A percentile compares a stretch with the other conserved stretches of the same genome.
phyloP scores from a whole-genome alignment of 2,329 filamentous ascomycete genomes.

The Cercospora sp. region DNA sequence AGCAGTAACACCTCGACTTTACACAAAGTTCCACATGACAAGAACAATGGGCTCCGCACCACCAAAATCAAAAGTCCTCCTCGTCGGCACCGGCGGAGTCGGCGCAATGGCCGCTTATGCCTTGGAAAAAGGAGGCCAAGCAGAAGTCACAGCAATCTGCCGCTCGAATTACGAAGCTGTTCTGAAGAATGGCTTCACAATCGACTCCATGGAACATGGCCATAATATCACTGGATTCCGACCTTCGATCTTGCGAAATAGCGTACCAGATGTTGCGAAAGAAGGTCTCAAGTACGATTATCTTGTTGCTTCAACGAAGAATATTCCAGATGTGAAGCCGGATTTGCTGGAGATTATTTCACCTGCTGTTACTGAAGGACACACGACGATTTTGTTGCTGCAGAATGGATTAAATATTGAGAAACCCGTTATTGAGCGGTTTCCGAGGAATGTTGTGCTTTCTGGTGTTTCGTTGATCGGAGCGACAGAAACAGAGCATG shows the following conservation, averaged over 20 bases:
- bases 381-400: conserved; percentile 57
- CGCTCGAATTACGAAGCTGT: conserved; percentile 58
- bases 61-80: conserved; percentile 47
- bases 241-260: conserved; percentile 45
- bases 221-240: conserved; percentile 36
- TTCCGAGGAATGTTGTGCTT: conserved; percentile 55
- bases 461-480: conserved; percentile 57
- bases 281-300: conserved; percentile 51
- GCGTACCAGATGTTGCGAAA: conserved; percentile 49
- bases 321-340: conserved; percentile 56
- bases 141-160: conserved; percentile 56
- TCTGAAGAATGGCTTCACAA: conserved; percentile 51
- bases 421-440: conserved; percentile 51
- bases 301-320: conserved; percentile 60
- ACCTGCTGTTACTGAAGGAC: conserved; percentile 53
- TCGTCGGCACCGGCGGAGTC: conserved; percentile 58
- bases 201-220: conserved; percentile 59
- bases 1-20: background rate
- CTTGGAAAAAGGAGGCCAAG: conserved; percentile 53
- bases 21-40: background rate
- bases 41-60: conserved; percentile 16
- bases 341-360: conserved; percentile 51
- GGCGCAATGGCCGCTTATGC: conserved; percentile 59
- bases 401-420: conserved; percentile 68
- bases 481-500: conserved; percentile 50